A percentile compares a stretch with the other conserved stretches of the same genome.
phyloP scores from a whole-genome alignment of 176 grass and related monocot genomes.

The Chrysopogon serrulatus region DNA sequence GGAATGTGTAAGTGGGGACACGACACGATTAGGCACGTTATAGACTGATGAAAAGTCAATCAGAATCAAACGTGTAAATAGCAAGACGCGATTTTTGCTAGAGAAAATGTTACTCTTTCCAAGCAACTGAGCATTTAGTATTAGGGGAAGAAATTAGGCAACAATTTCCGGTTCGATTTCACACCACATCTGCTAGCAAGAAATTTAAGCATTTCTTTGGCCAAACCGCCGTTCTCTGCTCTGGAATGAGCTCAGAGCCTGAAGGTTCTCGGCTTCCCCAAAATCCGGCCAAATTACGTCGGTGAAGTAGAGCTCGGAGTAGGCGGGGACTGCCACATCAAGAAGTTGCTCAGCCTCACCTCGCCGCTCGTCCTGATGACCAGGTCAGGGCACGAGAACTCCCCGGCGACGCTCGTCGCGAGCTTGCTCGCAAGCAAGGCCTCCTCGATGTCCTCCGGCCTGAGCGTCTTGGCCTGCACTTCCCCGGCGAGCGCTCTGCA shows the following conservation, averaged over 20 bases:
- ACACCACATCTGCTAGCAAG: neutral
- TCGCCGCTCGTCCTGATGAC: slow-evolving; percentile 69
- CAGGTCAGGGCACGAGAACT: slow-evolving; percentile 44
- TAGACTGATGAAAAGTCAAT: no score
- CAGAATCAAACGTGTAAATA: no score
- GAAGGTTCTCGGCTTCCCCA: slow-evolving; percentile 39
- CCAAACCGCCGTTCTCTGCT: slow-evolving; percentile 39
- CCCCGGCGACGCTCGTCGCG: no score
- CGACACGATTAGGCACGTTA: no score
- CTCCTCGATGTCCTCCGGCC: no score
- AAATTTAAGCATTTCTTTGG: neutral
- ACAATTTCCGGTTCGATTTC: neutral
- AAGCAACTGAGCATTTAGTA: no score
- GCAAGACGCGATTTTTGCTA: no score
- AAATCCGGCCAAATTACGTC: slow-evolving; percentile 55
- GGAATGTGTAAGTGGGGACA: no score
- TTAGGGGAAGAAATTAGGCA: no score
- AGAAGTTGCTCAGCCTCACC: slow-evolving; percentile 64
- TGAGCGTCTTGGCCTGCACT: slow-evolving; percentile 10
- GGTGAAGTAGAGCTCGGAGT: slow-evolving; percentile 67
- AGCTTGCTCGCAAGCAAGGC: no score
- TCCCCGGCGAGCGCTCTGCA: slow-evolving; percentile 39
- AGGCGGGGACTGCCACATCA: slow-evolving; percentile 69
- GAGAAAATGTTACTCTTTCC: no score
- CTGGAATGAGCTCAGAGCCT: slow-evolving; percentile 46